These are phyloP conservation scores for Aspergillus cristatus DNA, from an alignment of 495 filamentous ascomycete genomes.

Conservation along the genomic window DNA sequence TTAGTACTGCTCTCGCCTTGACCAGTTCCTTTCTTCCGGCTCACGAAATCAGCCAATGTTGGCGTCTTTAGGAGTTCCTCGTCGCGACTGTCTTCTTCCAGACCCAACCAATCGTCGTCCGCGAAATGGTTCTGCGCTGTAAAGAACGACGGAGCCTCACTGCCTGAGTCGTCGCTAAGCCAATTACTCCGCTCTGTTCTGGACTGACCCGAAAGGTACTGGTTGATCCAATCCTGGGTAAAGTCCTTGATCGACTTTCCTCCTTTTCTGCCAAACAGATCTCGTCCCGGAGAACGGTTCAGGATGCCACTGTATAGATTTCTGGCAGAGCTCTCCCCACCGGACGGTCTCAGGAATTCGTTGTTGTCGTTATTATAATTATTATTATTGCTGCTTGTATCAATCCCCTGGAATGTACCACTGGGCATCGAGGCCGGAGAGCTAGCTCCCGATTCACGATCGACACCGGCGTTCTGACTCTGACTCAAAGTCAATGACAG, in stretches of 20 bases:
- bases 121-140: slow-evolving; percentile 35
- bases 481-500: slow-evolving; percentile 37
- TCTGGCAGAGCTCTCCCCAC: slow-evolving; percentile 9
- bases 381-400: slow-evolving; percentile 25
- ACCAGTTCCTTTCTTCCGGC: slow-evolving; percentile 12
- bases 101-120: slow-evolving; percentile 38
- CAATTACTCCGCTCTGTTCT: slow-evolving; percentile 58
- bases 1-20: slow-evolving; percentile 4
- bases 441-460: slow-evolving; percentile 24
- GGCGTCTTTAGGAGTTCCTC: slow-evolving; percentile 36
- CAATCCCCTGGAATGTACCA: slow-evolving; percentile 28
- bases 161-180: slow-evolving; percentile 65
- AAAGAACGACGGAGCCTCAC: slow-evolving; percentile 38
- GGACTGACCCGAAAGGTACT: slow-evolving; percentile 54
- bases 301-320: slow-evolving; percentile 12
- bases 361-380: slow-evolving; percentile 12
- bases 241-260: slow-evolving; percentile 46
- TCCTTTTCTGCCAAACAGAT: slow-evolving; percentile 25
- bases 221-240: slow-evolving; percentile 71
- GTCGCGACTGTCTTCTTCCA: slow-evolving; percentile 32
- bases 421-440: slow-evolving; percentile 26
- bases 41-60: slow-evolving; percentile 33
- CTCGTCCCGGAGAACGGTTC: slow-evolving; percentile 15
- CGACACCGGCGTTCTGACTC: slow-evolving; percentile 30
- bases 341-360: slow-evolving; percentile 42